A percentile compares a stretch with the other conserved stretches of the same genome.
These are phyloP conservation scores for Vaccinium myrtillus DNA, from an alignment of 148 eudicot species.

Conservation along the genomic window DNA sequence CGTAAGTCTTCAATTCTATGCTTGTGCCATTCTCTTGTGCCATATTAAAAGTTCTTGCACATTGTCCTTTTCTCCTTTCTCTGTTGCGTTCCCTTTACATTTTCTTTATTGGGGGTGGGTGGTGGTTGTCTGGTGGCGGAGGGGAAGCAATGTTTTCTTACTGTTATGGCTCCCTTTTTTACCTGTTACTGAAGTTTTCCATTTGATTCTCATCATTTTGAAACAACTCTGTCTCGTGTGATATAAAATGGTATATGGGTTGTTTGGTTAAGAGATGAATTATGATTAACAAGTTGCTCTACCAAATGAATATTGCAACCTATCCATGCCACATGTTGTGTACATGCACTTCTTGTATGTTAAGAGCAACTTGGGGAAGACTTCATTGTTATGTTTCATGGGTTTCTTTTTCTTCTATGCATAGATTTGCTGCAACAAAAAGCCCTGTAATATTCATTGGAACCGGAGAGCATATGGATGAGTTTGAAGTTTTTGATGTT, in stretches of 20 bases:
- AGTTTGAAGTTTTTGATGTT: slow-evolving; percentile 93
- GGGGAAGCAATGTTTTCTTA: neutral
- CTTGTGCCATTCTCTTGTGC: neutral
- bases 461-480: slow-evolving; percentile 99
- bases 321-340: neutral
- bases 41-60: neutral
- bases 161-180: neutral
- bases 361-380: neutral
- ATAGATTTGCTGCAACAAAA: slow-evolving; percentile 94
- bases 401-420: neutral
- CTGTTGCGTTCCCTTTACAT: neutral
- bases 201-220: neutral
- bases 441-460: slow-evolving; percentile 98
- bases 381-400: neutral
- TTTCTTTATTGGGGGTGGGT: neutral
- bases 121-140: neutral
- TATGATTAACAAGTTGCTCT: neutral
- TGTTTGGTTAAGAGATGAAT: neutral
- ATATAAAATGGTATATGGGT: neutral
- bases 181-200: neutral
- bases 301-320: neutral
- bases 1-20: slow-evolving; percentile 56
- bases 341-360: neutral
- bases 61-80: neutral
- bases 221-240: neutral